Conservation (phyloP, 106 monocot genomes). For the Alisma plantagoaquatica region DNA sequence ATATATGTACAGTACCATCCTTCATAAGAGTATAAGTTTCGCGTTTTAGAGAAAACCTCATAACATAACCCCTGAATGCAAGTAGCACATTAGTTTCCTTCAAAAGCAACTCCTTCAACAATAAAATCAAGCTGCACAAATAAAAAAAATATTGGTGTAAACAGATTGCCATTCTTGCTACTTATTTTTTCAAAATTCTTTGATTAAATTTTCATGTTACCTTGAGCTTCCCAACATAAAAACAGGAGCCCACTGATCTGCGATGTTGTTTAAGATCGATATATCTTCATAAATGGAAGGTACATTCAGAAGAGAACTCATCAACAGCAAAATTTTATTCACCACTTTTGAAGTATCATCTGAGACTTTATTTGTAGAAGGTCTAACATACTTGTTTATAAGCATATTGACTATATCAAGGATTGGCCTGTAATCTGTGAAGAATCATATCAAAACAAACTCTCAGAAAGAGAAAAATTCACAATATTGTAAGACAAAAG, state of each 20-base stretch:
- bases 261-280: conserved; percentile 15
- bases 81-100: conserved; percentile 38
- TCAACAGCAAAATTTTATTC: conserved; percentile 39
- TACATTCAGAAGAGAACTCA: conserved; percentile 59
- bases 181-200: too few species aligned
- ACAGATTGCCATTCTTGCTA: background rate
- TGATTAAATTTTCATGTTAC: too few species aligned
- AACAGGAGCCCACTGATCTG: conserved; percentile 35
- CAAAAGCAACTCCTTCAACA: conserved; percentile 44
- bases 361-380: conserved; percentile 11
- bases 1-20: too few species aligned
- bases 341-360: conserved; percentile 25
- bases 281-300: conserved; percentile 28
- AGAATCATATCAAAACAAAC: too few species aligned
- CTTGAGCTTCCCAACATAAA: conserved; percentile 52
- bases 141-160: conserved; percentile 5
- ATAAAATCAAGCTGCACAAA: conserved; percentile 39
- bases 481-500: background rate
- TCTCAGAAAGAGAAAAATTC: background rate
- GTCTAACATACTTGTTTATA: conserved; percentile 31
- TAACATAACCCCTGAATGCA: conserved; percentile 38
- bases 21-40: too few species aligned
- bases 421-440: conserved; percentile 36
- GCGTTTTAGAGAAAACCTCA: too few species aligned
- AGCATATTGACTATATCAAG: conserved; percentile 47